Evolutionary conservation across 139 green algal species (phyloP).

Genomic region (Trebouxia sp.): DNA sequence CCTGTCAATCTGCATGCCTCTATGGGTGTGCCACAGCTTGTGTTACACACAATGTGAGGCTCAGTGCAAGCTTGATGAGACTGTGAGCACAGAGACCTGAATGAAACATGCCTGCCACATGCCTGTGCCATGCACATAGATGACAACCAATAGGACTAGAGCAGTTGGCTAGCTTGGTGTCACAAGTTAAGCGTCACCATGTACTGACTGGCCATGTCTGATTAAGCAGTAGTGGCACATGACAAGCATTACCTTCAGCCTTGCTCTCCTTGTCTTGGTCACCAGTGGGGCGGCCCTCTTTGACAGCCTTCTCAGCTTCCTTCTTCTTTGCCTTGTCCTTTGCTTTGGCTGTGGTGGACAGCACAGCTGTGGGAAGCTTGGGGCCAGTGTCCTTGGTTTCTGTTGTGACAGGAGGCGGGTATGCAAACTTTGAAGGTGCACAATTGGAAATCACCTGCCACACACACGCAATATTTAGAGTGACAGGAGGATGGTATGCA

Average conservation of each 20-base stretch:
- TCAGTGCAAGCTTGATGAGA: too few species aligned
- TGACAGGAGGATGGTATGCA: neutral
- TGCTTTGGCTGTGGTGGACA: slow-evolving; percentile 92
- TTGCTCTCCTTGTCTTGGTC: neutral
- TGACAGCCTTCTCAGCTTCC: slow-evolving; percentile 53
- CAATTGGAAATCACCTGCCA: slow-evolving; percentile 59
- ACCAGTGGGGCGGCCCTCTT: slow-evolving; percentile 13
- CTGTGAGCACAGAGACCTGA: too few species aligned
- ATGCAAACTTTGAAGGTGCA: slow-evolving; percentile 86
- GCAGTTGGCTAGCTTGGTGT: too few species aligned
- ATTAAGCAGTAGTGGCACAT: neutral
- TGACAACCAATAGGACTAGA: too few species aligned
- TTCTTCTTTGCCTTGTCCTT: slow-evolving; percentile 82
- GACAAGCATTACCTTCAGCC: neutral
- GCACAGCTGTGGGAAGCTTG: slow-evolving; percentile 91
- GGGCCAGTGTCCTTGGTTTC: slow-evolving; percentile 27
- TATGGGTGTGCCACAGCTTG: too few species aligned
- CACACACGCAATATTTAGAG: neutral
- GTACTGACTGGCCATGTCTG: neutral
- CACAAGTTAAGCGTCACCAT: too few species aligned
- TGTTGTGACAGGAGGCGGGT: slow-evolving; percentile 73
- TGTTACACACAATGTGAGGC: too few species aligned
- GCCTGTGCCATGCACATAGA: too few species aligned
- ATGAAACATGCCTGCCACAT: too few species aligned
- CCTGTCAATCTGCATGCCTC: neutral